Conservation (phyloP, 176 grass and related monocot species). For the Bothriochloa decipiens region DNA sequence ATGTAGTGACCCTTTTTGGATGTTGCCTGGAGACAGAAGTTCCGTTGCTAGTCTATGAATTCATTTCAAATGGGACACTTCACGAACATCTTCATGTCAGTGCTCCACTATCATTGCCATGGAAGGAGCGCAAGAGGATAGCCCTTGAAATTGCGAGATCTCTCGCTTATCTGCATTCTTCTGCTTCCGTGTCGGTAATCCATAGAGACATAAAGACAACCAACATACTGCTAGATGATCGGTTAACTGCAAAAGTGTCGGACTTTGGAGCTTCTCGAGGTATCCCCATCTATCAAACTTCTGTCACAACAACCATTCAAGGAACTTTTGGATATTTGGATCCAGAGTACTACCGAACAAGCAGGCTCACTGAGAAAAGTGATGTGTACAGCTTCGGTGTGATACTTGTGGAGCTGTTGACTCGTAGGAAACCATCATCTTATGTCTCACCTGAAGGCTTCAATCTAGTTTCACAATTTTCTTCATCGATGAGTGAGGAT, state of each 20-base stretch:
- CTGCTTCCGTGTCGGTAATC: constrained; percentile 48
- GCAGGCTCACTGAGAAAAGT: constrained; percentile 62
- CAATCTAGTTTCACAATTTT: constrained; percentile 36
- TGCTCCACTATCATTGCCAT: constrained; percentile 11
- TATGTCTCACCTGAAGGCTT: constrained; percentile 1
- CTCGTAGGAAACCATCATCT: constrained; percentile 29
- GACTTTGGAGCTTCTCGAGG: constrained; percentile 68
- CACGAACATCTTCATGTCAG: constrained; percentile 39
- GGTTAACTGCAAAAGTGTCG: constrained; percentile 51
- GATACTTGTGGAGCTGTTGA: constrained; percentile 66
- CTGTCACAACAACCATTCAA: constrained; percentile 57
- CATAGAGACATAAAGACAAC: constrained; percentile 63
- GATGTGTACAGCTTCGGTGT: constrained; percentile 71
- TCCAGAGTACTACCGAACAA: constrained; percentile 57
- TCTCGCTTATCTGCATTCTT: constrained; percentile 61
- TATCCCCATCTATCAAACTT: constrained; percentile 45
- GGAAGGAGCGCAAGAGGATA: constrained; percentile 45
- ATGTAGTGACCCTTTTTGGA: constrained; percentile 68
- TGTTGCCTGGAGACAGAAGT: constrained; percentile 72
- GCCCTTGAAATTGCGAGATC: constrained; percentile 53
- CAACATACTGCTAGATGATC: constrained; percentile 69
- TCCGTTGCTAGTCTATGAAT: constrained; percentile 44
- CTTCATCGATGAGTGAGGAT: not conserved
- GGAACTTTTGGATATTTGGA: constrained; percentile 69
- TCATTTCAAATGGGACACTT: constrained; percentile 63